phyloP scores from a whole-genome alignment of 2,329 filamentous ascomycete genomes.

The Alternaria gaisen region DNA sequence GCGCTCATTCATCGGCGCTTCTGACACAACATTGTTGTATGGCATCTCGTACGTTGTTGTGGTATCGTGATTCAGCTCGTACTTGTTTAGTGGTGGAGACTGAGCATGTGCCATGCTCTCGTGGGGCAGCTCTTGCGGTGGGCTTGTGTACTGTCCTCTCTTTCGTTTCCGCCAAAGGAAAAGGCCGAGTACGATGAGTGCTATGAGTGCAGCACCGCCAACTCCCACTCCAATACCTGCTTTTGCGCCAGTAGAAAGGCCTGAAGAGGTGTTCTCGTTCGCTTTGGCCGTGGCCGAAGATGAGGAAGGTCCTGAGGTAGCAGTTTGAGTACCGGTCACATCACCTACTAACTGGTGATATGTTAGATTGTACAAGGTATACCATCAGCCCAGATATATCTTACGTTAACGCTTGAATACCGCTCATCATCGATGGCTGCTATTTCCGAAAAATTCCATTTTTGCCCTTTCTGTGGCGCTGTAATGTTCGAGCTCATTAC shows the following conservation, averaged over 20 bases:
- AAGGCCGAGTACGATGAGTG: conserved; percentile 74
- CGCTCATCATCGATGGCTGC: conserved; percentile 8
- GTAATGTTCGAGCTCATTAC: conserved; percentile 28
- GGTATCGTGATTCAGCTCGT: conserved; percentile 25
- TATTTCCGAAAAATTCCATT: background rate
- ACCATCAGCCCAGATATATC: background rate
- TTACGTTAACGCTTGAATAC: conserved; percentile 27
- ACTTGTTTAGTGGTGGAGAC: conserved; percentile 5
- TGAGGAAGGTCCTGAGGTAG: background rate
- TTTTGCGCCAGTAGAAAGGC: conserved; percentile 33
- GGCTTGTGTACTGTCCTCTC: conserved; percentile 8
- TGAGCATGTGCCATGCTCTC: background rate
- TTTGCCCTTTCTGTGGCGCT: background rate
- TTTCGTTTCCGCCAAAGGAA: conserved; percentile 30
- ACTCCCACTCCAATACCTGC: conserved; percentile 31
- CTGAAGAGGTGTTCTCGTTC: conserved; percentile 7
- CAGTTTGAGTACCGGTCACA: conserved; percentile 2
- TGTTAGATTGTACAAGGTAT: conserved; percentile 4
- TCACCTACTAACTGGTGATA: conserved; percentile 10
- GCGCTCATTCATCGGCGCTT: conserved; percentile 20
- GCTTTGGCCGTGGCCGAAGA: background rate
- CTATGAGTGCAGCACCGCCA: conserved; percentile 28
- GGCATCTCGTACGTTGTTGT: conserved; percentile 29
- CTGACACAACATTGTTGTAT: conserved; percentile 8
- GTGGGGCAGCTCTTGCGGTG: background rate